Evolutionary conservation across 2,329 filamentous ascomycete genomes (phyloP).

Genomic region (Talaromyces sp.): DNA sequence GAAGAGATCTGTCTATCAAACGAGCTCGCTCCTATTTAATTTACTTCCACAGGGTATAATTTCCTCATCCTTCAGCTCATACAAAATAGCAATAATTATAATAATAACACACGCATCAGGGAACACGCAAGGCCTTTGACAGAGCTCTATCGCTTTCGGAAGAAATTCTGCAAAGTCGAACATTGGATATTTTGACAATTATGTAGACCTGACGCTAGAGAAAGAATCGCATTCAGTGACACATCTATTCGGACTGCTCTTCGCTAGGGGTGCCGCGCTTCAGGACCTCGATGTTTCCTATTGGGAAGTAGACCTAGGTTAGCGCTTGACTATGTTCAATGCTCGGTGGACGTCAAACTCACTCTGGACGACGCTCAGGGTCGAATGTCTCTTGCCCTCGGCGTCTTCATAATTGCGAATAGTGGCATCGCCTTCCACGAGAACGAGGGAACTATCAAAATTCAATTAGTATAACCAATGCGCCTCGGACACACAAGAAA

Average conservation of each 20-base stretch:
- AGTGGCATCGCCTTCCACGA: constrained; percentile 75
- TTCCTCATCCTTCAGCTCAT: background rate
- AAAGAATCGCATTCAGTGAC: background rate
- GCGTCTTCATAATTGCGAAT: constrained; percentile 63
- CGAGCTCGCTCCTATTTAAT: background rate
- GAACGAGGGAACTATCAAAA: constrained; percentile 64
- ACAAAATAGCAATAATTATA: background rate
- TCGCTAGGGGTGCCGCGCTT: constrained; percentile 21
- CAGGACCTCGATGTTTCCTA: constrained; percentile 32
- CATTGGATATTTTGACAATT: background rate
- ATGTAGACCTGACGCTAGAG: background rate
- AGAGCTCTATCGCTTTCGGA: background rate
- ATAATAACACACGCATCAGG: background rate
- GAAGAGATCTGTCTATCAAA: background rate
- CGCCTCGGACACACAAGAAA: background rate
- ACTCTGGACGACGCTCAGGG: constrained; percentile 76
- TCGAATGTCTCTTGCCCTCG: constrained; percentile 61
- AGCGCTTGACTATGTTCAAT: background rate
- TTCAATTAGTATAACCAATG: background rate
- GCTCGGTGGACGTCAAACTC: constrained; percentile 33
- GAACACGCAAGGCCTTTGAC: background rate
- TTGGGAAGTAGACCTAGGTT: background rate
- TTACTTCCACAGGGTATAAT: background rate
- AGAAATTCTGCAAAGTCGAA: background rate
- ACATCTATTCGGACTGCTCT: background rate